phyloP scores from a whole-genome alignment of 139 green algal genomes.

The Tetraselmis striata region DNA sequence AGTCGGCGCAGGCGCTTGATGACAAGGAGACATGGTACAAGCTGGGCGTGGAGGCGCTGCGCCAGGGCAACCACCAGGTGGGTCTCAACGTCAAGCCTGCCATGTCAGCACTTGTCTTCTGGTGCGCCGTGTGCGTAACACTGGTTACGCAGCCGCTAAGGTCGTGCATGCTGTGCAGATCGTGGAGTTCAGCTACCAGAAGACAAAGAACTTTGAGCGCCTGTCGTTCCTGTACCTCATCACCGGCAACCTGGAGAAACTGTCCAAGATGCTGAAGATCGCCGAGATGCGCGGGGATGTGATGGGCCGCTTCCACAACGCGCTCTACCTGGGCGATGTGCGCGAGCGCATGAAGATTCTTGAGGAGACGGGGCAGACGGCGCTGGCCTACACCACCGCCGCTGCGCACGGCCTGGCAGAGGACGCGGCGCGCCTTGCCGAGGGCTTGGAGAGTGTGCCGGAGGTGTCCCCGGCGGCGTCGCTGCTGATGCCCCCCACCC shows the following conservation, averaged over 20 bases:
- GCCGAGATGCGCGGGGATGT: constrained; percentile 90
- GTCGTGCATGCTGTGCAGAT: constrained; percentile 62
- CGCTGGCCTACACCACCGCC: constrained; percentile 89
- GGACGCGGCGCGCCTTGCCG: constrained; percentile 42
- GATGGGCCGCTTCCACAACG: constrained; percentile 95
- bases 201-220: constrained; percentile 96
- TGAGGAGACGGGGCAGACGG: constrained; percentile 81
- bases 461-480: constrained; percentile 25
- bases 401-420: constrained; percentile 71
- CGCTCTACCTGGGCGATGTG: constrained; percentile 94
- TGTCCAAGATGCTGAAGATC: constrained; percentile 98
- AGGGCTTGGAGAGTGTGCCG: constrained; percentile 43
- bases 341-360: constrained; percentile 74
- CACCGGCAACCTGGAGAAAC: constrained; percentile 87
- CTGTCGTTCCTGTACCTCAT: constrained; percentile 99
- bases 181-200: constrained; percentile 98
- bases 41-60: constrained; percentile 79
- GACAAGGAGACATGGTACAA: constrained; percentile 94
- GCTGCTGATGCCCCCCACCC: constrained; percentile 60
- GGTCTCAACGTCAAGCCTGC: not conserved
- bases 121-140: too few species aligned
- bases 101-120: too few species aligned
- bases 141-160: too few species aligned
- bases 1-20: constrained; percentile 85
- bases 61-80: constrained; percentile 81